A percentile compares a stretch with the other conserved stretches of the same genome.
phyloP scores from a whole-genome alignment of 2,329 filamentous ascomycete species.

The Orbilia ellipsospora region DNA sequence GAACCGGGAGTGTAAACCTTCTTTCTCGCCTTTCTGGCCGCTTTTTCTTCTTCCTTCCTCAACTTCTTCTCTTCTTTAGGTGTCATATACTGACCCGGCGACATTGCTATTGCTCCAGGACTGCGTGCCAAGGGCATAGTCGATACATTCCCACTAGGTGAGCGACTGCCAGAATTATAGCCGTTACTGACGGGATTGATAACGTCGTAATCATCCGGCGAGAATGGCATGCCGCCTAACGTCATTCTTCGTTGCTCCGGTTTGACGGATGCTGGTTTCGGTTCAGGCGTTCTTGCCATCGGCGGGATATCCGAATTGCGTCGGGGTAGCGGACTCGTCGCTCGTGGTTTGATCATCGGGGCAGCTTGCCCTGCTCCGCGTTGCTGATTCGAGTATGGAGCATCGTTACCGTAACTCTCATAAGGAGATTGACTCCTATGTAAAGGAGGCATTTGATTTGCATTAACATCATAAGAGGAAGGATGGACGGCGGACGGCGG shows the following conservation, averaged over 20 bases:
- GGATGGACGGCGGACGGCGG: conserved; percentile 21
- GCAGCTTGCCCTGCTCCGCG: conserved; percentile 10
- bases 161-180: conserved; percentile 30
- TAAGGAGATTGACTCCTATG: conserved; percentile 37
- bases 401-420: conserved; percentile 23
- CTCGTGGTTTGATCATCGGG: conserved; percentile 37
- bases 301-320: conserved; percentile 45
- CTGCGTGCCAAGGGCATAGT: conserved; percentile 49
- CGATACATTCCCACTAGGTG: conserved; percentile 48
- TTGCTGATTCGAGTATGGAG: background rate
- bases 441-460: conserved; percentile 24
- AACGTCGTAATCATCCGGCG: conserved; percentile 58
- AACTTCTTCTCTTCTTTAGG: conserved; percentile 49
- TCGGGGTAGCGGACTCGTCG: conserved; percentile 49
- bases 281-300: conserved; percentile 28
- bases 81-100: conserved; percentile 52
- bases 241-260: conserved; percentile 44
- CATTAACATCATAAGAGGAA: conserved; percentile 32
- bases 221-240: conserved; percentile 58
- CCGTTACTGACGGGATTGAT: conserved; percentile 57
- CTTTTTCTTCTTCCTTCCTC: conserved; percentile 50
- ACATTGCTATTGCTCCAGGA: conserved; percentile 38
- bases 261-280: conserved; percentile 25
- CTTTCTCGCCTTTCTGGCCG: conserved; percentile 56
- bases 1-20: conserved; percentile 56